Percentiles rank a stretch among this genome's conserved stretches.
Evolutionary conservation across 208 protist species (phyloP).

Genomic region (Vickermania spadyakhi): DNA sequence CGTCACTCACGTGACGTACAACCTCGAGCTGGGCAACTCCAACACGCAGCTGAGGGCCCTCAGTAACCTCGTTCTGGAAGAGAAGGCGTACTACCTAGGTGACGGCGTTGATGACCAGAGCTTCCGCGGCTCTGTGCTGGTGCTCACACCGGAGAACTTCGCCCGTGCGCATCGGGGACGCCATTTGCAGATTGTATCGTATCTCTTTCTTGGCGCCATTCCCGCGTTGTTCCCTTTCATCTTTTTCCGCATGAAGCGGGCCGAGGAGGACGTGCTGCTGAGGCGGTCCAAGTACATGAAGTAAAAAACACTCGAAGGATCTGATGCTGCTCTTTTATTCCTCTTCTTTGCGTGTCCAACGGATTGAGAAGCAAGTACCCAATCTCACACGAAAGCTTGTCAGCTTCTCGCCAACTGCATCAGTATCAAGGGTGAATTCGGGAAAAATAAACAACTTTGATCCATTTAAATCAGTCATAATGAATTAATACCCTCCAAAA

Average conservation of each 20-base stretch:
- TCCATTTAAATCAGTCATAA: too few species aligned
- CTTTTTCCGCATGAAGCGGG: constrained; percentile 69
- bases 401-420: too few species aligned
- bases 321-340: constrained; percentile 11
- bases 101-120: constrained; percentile 73
- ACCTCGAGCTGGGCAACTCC: constrained; percentile 44
- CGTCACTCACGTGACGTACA: constrained; percentile 64
- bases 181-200: constrained; percentile 61
- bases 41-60: constrained; percentile 30
- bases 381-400: too few species aligned
- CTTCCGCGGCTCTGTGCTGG: constrained; percentile 71
- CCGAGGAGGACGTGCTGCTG: constrained; percentile 56
- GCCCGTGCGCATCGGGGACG: constrained; percentile 70
- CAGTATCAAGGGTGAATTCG: too few species aligned
- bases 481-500: too few species aligned
- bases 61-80: constrained; percentile 82
- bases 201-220: constrained; percentile 71
- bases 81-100: constrained; percentile 54
- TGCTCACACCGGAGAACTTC: constrained; percentile 77
- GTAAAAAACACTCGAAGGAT: constrained; percentile 11
- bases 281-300: constrained; percentile 48
- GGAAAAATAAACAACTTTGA: too few species aligned
- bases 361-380: too few species aligned
- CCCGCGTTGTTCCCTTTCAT: constrained; percentile 67
- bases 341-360: too few species aligned